These are phyloP conservation scores for Cenchrus americanus DNA, from an alignment of 176 grass and related monocot species.

Conservation along the genomic window DNA sequence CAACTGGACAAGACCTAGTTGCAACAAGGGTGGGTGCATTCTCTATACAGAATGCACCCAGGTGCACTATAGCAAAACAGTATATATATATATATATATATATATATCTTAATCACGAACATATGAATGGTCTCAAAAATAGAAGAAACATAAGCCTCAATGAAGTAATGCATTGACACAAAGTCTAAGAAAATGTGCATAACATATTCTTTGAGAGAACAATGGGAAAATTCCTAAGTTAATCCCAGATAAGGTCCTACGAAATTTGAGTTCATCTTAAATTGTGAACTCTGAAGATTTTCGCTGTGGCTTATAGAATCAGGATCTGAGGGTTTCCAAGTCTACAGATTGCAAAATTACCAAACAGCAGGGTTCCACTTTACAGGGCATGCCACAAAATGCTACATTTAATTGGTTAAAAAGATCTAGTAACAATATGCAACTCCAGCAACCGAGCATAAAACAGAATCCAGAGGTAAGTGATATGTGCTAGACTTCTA, in stretches of 20 bases:
- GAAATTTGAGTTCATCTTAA: not conserved
- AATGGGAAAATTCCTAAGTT: not conserved
- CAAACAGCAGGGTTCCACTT: not conserved
- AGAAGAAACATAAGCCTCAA: not conserved
- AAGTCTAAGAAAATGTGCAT: not conserved
- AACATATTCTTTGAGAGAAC: not conserved
- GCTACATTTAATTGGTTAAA: not conserved
- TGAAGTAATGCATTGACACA: conserved; percentile 3
- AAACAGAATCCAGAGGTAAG: not conserved
- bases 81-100: too few species aligned
- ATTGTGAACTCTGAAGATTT: not conserved
- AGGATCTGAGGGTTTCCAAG: not conserved
- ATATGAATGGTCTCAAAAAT: not conserved
- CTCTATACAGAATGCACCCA: too few species aligned
- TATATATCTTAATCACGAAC: not conserved
- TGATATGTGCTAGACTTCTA: not conserved
- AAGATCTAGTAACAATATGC: not conserved
- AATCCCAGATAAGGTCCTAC: not conserved
- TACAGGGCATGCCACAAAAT: not conserved
- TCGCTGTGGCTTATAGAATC: not conserved
- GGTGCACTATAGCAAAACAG: too few species aligned
- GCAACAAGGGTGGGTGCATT: too few species aligned
- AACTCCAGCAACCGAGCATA: not conserved
- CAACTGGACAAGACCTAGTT: too few species aligned
- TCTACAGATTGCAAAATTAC: not conserved